These are phyloP conservation scores for Aspergillus sp. DNA, from an alignment of 2,329 filamentous ascomycete species.

Conservation along the genomic window DNA sequence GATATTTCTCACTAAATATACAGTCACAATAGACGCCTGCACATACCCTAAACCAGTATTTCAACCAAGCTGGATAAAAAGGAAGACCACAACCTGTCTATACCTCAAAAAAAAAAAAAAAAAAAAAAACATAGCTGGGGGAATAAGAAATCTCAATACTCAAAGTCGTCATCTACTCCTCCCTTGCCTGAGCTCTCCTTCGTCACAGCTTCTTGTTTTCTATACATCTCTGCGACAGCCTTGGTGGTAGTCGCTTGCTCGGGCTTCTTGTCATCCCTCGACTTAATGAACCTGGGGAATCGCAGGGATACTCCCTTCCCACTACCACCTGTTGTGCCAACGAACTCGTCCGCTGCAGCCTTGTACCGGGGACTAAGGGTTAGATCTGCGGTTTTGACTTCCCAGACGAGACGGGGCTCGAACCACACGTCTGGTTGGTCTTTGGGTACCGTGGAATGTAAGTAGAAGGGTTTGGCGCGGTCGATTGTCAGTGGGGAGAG, in stretches of 20 bases:
- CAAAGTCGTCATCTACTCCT: conserved; percentile 94
- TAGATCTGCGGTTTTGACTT: conserved; percentile 94
- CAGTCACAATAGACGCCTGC: too few relatives aligned
- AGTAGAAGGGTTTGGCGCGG: conserved; percentile 89
- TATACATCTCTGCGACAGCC: conserved; percentile 95
- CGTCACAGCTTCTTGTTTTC: conserved; percentile 84
- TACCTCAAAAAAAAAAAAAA: neutral
- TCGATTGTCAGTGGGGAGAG: conserved; percentile 81
- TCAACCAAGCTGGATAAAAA: too few relatives aligned
- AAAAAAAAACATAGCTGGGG: neutral
- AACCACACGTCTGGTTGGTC: conserved; percentile 99
- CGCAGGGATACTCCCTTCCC: conserved; percentile 80
- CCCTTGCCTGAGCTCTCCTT: conserved; percentile 84
- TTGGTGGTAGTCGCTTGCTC: conserved; percentile 81
- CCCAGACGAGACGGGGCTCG: conserved; percentile 92
- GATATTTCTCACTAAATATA: neutral
- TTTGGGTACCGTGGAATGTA: conserved; percentile 77
- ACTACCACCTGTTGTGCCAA: conserved; percentile 65
- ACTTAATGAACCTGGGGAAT: conserved; percentile 89
- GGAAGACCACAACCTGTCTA: too few relatives aligned
- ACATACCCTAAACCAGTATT: too few relatives aligned
- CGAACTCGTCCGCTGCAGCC: conserved; percentile 79
- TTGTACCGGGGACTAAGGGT: conserved; percentile 91
- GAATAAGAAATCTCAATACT: conserved; percentile 64
- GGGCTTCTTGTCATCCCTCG: conserved; percentile 92